Percentiles rank a stretch among this genome's conserved stretches.
Conservation (phyloP, 169 alveolate species). For the Ichthyophthirius multifiliis region DNA sequence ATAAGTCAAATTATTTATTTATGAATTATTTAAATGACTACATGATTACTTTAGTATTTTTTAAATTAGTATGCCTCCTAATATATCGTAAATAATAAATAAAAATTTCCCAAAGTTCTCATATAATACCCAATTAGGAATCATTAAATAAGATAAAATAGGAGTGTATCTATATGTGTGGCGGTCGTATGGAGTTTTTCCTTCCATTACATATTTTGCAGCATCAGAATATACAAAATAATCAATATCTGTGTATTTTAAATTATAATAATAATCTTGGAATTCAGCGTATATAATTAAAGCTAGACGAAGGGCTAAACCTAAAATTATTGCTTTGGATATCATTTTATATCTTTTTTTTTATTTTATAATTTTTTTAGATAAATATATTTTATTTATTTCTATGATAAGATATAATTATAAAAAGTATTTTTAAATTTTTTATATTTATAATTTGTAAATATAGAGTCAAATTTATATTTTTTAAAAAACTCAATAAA, state of each 20-base stretch:
- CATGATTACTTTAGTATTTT: slow-evolving; percentile 56
- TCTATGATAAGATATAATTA: too few species aligned
- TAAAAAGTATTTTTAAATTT: too few species aligned
- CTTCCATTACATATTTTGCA: slow-evolving; percentile 89
- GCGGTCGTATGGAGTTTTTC: slow-evolving; percentile 94
- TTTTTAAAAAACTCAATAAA: too few species aligned
- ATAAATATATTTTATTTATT: too few species aligned
- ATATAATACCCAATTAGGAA: slow-evolving; percentile 68
- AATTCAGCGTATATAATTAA: slow-evolving; percentile 28
- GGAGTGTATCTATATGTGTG: slow-evolving; percentile 99
- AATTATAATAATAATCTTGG: slow-evolving; percentile 61
- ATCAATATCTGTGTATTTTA: slow-evolving; percentile 97
- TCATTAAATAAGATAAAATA: slow-evolving; percentile 81
- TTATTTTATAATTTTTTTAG: neutral
- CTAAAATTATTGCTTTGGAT: slow-evolving; percentile 3
- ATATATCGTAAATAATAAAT: slow-evolving; percentile 84
- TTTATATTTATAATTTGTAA: too few species aligned
- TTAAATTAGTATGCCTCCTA: slow-evolving; percentile 78
- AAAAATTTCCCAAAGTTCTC: slow-evolving; percentile 88
- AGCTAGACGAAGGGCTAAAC: slow-evolving; percentile 35
- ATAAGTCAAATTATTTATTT: slow-evolving; percentile 38
- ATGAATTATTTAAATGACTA: slow-evolving; percentile 16
- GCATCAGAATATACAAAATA: slow-evolving; percentile 91
- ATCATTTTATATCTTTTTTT: neutral
- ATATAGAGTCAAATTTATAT: too few species aligned